Percentiles rank a stretch among this genome's conserved stretches.
Evolutionary conservation across 2,329 filamentous ascomycete genomes (phyloP).

Genomic region (Aspergillus sergii): DNA sequence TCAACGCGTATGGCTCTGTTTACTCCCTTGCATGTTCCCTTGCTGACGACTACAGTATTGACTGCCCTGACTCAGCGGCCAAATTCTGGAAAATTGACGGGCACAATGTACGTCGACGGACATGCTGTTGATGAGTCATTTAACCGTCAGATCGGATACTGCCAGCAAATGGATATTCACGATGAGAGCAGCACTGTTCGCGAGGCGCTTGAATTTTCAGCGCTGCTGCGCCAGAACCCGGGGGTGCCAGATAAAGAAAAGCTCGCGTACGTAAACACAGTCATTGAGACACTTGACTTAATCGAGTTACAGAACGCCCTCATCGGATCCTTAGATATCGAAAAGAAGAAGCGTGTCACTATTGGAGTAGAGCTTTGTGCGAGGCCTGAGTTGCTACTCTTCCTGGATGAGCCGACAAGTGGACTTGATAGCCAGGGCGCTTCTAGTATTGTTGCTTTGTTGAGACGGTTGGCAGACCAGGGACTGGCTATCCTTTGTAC

Average conservation of each 20-base stretch:
- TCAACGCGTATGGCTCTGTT: constrained; percentile 32
- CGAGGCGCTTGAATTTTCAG: constrained; percentile 67
- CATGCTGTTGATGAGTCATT: constrained; percentile 60
- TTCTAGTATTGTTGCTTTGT: constrained; percentile 63
- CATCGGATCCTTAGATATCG: constrained; percentile 62
- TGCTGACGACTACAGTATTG: constrained; percentile 56
- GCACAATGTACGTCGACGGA: constrained; percentile 67
- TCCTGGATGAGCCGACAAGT: constrained; percentile 69
- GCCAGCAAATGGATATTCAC: constrained; percentile 69
- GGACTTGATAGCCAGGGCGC: constrained; percentile 67
- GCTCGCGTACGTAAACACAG: constrained; percentile 62
- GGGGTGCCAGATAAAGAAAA: constrained; percentile 57
- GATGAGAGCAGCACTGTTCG: constrained; percentile 66
- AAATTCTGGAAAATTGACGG: constrained; percentile 59
- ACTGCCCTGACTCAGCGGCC: constrained; percentile 72
- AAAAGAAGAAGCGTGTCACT: constrained; percentile 68
- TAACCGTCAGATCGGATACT: constrained; percentile 68
- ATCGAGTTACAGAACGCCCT: constrained; percentile 64
- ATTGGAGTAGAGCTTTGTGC: constrained; percentile 71
- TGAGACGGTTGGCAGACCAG: constrained; percentile 63
- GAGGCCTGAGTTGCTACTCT: constrained; percentile 64
- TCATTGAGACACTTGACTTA: constrained; percentile 63
- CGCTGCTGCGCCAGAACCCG: constrained; percentile 59
- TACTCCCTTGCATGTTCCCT: neutral
- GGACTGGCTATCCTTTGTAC: constrained; percentile 70